Conservation (phyloP, 345 rosid species). For the Odontarrhena argentea region DNA sequence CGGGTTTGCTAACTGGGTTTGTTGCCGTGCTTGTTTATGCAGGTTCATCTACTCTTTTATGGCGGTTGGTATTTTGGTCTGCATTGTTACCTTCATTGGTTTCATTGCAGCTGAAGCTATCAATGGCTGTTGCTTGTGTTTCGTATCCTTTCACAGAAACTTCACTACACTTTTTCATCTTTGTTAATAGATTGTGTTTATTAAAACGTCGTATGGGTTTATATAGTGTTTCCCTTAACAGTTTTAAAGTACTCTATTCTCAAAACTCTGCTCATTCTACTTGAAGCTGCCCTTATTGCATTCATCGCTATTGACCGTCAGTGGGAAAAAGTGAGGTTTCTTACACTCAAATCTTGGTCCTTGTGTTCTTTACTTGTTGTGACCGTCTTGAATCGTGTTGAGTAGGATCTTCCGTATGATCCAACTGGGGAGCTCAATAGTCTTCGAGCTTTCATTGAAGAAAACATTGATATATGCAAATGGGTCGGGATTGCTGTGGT, state of each 20-base stretch:
- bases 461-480: slow-evolving; percentile 71
- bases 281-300: slow-evolving; percentile 79
- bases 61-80: slow-evolving; percentile 78
- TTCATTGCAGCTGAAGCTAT: slow-evolving; percentile 91
- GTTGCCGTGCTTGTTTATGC: slow-evolving; percentile 41
- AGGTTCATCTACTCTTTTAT: slow-evolving; percentile 97
- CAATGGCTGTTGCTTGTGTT: slow-evolving; percentile 87
- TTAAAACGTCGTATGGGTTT: background rate
- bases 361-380: slow-evolving; percentile 19
- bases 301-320: slow-evolving; percentile 77
- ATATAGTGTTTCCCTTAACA: slow-evolving; percentile 35
- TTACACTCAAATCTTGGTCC: background rate
- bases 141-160: slow-evolving; percentile 65
- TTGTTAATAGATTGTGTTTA: background rate
- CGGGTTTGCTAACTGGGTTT: slow-evolving; percentile 14
- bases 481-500: slow-evolving; percentile 80
- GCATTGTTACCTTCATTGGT: slow-evolving; percentile 72
- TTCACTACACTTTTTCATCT: background rate
- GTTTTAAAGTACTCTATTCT: slow-evolving; percentile 64
- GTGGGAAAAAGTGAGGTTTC: slow-evolving; percentile 68
- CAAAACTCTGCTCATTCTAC: slow-evolving; percentile 56
- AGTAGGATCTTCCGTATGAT: slow-evolving; percentile 86
- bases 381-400: slow-evolving; percentile 1
- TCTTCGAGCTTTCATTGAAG: slow-evolving; percentile 66
- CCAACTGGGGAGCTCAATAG: slow-evolving; percentile 85